Conservation (phyloP, 305 asterid genomes). For the Vinca major region DNA sequence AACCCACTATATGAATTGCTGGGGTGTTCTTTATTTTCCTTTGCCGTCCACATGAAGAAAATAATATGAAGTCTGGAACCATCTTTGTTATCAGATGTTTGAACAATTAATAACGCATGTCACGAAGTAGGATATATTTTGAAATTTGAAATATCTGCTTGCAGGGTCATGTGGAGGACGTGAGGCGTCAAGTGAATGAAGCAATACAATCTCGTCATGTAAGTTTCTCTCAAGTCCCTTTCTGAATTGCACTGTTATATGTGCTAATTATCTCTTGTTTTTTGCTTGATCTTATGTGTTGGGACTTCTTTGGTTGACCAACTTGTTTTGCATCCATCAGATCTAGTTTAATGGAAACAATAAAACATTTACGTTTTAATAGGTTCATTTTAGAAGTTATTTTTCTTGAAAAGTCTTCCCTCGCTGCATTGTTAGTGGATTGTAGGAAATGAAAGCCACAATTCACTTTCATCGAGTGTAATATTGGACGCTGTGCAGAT, state of each 20-base stretch:
- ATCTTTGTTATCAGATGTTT: background rate
- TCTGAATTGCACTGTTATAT: conserved; percentile 10
- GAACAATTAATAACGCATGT: background rate
- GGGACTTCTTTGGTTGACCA: background rate
- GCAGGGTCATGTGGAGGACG: conserved; percentile 89
- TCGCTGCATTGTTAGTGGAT: background rate
- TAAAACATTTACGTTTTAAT: background rate
- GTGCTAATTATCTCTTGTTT: background rate
- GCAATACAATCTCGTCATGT: conserved; percentile 88
- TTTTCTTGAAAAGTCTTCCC: background rate
- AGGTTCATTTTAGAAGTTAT: background rate
- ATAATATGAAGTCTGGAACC: background rate
- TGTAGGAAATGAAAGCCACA: background rate
- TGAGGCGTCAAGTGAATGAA: conserved; percentile 83
- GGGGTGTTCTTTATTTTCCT: background rate
- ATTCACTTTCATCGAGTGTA: background rate
- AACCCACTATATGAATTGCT: background rate
- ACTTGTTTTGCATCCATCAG: background rate
- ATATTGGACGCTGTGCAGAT: no score
- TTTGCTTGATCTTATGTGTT: no score
- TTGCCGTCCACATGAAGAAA: background rate
- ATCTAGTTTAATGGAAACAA: background rate
- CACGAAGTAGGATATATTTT: background rate
- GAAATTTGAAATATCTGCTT: background rate
- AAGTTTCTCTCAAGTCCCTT: conserved; percentile 26